These are phyloP conservation scores for Penium margaritaceum DNA, from an alignment of 139 green algal species.

Conservation along the genomic window DNA sequence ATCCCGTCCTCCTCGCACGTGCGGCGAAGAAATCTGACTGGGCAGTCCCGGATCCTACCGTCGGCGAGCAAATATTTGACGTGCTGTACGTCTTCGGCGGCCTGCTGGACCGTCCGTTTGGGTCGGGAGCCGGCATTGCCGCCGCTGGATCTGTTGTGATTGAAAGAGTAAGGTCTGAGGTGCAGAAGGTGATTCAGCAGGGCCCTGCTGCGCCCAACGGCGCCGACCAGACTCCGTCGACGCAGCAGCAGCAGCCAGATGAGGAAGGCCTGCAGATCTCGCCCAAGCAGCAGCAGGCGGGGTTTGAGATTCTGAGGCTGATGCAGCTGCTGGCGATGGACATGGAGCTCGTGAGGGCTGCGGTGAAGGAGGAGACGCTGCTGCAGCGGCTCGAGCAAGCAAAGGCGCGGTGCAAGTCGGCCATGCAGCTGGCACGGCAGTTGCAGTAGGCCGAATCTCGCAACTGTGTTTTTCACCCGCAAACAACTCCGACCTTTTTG, in stretches of 20 bases:
- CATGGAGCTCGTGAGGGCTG: constrained; percentile 33
- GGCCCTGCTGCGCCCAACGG: too few relatives aligned
- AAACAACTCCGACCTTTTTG: too few relatives aligned
- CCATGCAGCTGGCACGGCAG: constrained; percentile 27
- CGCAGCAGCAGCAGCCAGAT: too few relatives aligned
- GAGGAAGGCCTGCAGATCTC: too few relatives aligned
- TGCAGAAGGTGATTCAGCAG: too few relatives aligned
- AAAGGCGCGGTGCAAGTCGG: constrained; percentile 25
- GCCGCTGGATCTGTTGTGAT: constrained; percentile 24
- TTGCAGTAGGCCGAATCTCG: too few relatives aligned
- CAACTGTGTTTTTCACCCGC: too few relatives aligned
- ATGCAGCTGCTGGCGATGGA: constrained; percentile 30
- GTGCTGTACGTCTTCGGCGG: constrained; percentile 35
- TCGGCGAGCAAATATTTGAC: constrained; percentile 11
- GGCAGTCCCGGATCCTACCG: neutral
- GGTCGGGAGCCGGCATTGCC: constrained; percentile 27
- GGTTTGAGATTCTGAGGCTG: constrained; percentile 40
- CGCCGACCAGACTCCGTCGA: too few relatives aligned
- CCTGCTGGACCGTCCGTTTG: constrained; percentile 38
- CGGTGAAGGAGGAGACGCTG: constrained; percentile 33
- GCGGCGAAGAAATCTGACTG: too few relatives aligned
- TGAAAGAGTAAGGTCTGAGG: constrained; percentile 17
- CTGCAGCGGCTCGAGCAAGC: constrained; percentile 33
- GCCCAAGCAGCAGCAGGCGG: constrained; percentile 34
- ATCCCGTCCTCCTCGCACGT: too few relatives aligned